These are phyloP conservation scores for Paspalum notatum DNA, from an alignment of 176 grass and related monocot species.

Conservation along the genomic window DNA sequence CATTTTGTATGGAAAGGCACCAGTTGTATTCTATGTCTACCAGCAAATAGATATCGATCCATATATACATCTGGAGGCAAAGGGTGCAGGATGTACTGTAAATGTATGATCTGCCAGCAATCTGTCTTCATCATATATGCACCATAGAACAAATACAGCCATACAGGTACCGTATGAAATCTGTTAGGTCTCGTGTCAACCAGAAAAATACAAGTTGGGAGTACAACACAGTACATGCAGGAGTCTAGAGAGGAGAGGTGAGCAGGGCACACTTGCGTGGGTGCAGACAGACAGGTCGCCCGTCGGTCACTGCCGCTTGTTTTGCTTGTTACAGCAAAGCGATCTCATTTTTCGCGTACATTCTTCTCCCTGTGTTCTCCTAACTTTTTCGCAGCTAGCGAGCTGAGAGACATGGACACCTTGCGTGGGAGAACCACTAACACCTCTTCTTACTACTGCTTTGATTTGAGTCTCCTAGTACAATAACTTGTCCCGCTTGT, in stretches of 20 bases:
- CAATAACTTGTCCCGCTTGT: neutral
- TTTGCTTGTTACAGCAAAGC: conserved; percentile 14
- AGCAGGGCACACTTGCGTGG: neutral
- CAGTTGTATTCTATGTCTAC: neutral
- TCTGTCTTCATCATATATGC: conserved; percentile 28
- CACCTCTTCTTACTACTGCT: neutral
- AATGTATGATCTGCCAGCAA: neutral
- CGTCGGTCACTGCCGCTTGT: neutral
- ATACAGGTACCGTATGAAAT: conserved; percentile 24
- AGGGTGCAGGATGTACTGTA: neutral
- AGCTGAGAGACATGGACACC: conserved; percentile 27
- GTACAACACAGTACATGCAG: conserved; percentile 34
- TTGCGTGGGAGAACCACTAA: conserved; percentile 22
- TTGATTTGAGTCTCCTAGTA: conserved; percentile 21
- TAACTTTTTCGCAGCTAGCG: conserved; percentile 16
- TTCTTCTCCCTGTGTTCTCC: conserved; percentile 30
- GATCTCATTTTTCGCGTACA: conserved; percentile 16
- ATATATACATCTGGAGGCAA: neutral
- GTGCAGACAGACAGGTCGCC: conserved; percentile 17
- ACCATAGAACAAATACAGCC: conserved; percentile 34
- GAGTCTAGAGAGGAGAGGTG: neutral
- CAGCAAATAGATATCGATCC: neutral
- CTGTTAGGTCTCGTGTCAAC: conserved; percentile 28
- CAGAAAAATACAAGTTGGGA: conserved; percentile 24
- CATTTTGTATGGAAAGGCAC: neutral